Conservation (phyloP, 805 yeast genomes). For the Candida krabiensis region DNA sequence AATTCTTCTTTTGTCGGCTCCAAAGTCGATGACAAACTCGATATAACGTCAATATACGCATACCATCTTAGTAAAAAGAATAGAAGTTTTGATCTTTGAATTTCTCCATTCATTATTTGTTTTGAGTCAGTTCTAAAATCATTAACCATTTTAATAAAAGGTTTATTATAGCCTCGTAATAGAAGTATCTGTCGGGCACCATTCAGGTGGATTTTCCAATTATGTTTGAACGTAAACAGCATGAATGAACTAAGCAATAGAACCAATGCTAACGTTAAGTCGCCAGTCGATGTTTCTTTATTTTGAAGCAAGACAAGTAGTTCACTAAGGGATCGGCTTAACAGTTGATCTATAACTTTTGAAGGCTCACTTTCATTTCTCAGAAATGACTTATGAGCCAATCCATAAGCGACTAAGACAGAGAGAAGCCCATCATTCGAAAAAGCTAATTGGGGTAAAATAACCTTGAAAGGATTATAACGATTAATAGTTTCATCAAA, state of each 20-base stretch:
- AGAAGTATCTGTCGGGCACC: constrained; percentile 68
- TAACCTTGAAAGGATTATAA: constrained; percentile 67
- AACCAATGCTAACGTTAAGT: constrained; percentile 63
- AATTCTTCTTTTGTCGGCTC: constrained; percentile 30
- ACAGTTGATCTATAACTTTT: constrained; percentile 49
- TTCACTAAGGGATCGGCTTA: constrained; percentile 58
- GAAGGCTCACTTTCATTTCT: constrained; percentile 34
- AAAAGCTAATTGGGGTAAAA: constrained; percentile 70
- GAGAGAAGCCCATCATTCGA: constrained; percentile 56
- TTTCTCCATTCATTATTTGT: constrained; percentile 23
- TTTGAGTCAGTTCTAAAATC: constrained; percentile 19
- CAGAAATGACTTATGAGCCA: constrained; percentile 36
- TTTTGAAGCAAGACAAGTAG: constrained; percentile 51
- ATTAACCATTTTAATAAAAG: constrained; percentile 26
- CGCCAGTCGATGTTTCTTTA: constrained; percentile 55
- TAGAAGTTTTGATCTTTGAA: constrained; percentile 39
- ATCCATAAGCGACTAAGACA: constrained; percentile 52
- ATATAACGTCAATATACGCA: constrained; percentile 64
- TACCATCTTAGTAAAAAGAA: constrained; percentile 68
- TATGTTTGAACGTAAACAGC: constrained; percentile 43
- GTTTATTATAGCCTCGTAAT: constrained; percentile 46
- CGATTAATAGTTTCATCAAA: constrained; percentile 58
- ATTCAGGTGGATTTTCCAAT: constrained; percentile 64
- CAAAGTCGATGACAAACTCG: constrained; percentile 56
- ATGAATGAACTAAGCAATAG: constrained; percentile 60